A percentile compares a stretch with the other conserved stretches of the same genome.
Conservation (phyloP, 148 eudicot genomes). For the Silene latifolia region DNA sequence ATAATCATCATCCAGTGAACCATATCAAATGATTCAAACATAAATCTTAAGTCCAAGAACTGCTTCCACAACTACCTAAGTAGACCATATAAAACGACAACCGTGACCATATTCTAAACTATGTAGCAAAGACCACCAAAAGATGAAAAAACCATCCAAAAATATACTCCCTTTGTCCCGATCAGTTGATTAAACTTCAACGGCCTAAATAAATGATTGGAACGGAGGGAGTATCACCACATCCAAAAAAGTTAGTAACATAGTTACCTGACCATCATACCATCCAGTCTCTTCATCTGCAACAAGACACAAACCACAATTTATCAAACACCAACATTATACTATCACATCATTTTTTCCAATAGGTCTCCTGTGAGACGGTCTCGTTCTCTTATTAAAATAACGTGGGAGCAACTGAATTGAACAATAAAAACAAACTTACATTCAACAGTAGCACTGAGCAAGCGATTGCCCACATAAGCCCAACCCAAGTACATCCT, state of each 20-base stretch:
- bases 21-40: too few relatives aligned
- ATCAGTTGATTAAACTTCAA: too few relatives aligned
- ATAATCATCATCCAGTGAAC: too few relatives aligned
- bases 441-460: conserved; percentile 98
- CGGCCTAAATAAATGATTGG: too few relatives aligned
- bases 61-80: too few relatives aligned
- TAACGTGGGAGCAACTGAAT: too few relatives aligned
- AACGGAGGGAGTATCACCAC: too few relatives aligned
- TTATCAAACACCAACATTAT: conserved; percentile 5
- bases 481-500: conserved; percentile 99
- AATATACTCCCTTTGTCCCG: background rate
- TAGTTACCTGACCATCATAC: conserved; percentile 92
- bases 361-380: too few relatives aligned
- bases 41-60: too few relatives aligned
- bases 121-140: background rate
- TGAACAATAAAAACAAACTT: background rate
- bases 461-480: conserved; percentile 89
- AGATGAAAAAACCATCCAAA: background rate
- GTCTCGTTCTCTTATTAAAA: too few relatives aligned
- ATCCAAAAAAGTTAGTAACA: background rate
- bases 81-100: too few relatives aligned
- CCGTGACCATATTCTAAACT: too few relatives aligned
- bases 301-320: conserved; percentile 20
- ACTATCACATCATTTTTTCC: background rate
- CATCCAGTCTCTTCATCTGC: conserved; percentile 98